Base-by-base conservation (phyloP, 73 alveolate genomes). In the Stentor coeruleus region DNA sequence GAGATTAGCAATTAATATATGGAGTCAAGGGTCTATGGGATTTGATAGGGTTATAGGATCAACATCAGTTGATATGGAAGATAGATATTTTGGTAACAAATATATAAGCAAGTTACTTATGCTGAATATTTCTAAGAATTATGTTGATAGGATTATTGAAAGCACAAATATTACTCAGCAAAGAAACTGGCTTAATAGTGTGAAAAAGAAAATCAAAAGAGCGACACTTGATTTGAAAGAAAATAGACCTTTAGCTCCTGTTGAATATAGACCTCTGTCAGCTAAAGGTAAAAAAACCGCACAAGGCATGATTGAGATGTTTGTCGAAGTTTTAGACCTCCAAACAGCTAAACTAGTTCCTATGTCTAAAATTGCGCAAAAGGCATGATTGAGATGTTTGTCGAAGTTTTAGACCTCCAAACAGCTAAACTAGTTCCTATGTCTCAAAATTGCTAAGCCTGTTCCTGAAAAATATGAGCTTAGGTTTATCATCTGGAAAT, bases 11-110 rank as follows among this genome's bases (percentile, higher is more conserved):
- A 58, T 93, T 26, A 84, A 84, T 40, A 92, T 95, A 35, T 77
- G 73, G 72, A 93, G 88, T 81, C 82, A 91, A 73, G 90, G 91
- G 20, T 85, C 91, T 14, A 38, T 87, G 40, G 39, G 88, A 2
- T 83, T 86, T 3, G 99, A 97, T 85, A 90, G 89, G 40, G 33
- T 96, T 58, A 97, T 97, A 0, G 99, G 99, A 0, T 73, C 96
- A 2, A 96, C 99, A n/a, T 74, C 88, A 81, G 90, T 97, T 20
- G 99, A 97, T 85, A 83, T 97, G 77, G 99, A 97, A 86, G 98
- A 97, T 86, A 87, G 99, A 59, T 91, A 74, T 84, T 88, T 85
- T 59, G 96, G 96, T 0, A 85, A 87, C 60, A n/a, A 38, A 79
- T 59, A 66, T 85, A 82, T 59, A 38, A 87, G 81, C 75, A 74